Base-by-base conservation (phyloP, 164 flowering plant genomes). In the Warburgia ugandensis region DNA sequence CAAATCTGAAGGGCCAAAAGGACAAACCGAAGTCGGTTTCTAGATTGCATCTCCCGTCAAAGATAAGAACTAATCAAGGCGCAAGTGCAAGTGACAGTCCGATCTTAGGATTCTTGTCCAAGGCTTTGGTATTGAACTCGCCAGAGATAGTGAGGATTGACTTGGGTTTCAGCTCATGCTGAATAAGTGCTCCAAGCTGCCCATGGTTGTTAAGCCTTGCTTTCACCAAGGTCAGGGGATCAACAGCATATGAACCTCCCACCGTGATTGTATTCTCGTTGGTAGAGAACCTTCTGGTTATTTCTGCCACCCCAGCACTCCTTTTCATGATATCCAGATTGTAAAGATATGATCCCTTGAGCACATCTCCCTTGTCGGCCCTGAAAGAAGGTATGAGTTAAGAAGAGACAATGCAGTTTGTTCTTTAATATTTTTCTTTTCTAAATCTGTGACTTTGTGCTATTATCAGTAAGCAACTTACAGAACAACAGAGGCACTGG, bases 261-360 rank as follows among this genome's bases (percentile, higher is more conserved):
- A 86, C 83, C 4, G 99, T 94, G 54, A 92, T 65, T 29, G 95
- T 88, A 71, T 92, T 91, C 70, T 91, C 92, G 48, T 91, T 88
- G 13, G 89, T 77, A 45, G 95, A 86, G 64, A 92, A 85, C 72
- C 63, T 80, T 60, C 99, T 63, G 30, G 69, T 63, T 19, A 87
- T 73, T 65, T 88, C 96, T 31, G 74, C 94, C 20, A 82, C 94
- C 6, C 64, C 79, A 51, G 87, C 72, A 55, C 70, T 84, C 59
- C 33, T 77, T 77, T 81, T 86, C 32, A 59, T 48, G 31, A 43
- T 62, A 65, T 80, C 96, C 41, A 82, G 33, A 60, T 73, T 65
- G 60, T 80, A 83, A 33, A 85, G 62, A 48, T 79, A 83, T 16
- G 92, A 81, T 51, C 77, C 95, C 63, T 46, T 88, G 20, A 92